These are phyloP conservation scores for Cunninghamia lanceolata DNA, from an alignment of 75 land plant species.

Conservation along the genomic window DNA sequence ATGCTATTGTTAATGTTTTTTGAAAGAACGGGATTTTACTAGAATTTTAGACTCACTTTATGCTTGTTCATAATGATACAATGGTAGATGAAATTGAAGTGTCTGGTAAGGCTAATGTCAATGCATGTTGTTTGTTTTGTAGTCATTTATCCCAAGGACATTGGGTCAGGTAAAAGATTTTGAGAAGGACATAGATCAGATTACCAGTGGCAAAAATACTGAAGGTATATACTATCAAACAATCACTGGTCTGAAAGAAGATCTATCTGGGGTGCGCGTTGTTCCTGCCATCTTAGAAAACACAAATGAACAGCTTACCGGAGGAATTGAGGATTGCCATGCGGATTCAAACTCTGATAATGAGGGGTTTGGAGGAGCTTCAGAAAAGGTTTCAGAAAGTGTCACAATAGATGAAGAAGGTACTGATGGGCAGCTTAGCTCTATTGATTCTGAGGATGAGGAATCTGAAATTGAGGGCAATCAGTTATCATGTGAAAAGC, in stretches of 20 bases:
- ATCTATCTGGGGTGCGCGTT: constrained; percentile 42
- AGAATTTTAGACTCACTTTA: no score
- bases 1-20: no score
- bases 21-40: background rate
- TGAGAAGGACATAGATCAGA: constrained; percentile 65
- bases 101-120: background rate
- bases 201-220: constrained; percentile 74
- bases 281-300: constrained; percentile 19
- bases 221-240: constrained; percentile 85
- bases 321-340: background rate
- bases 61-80: background rate
- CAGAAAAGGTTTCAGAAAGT: constrained; percentile 6
- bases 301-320: background rate
- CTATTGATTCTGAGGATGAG: constrained; percentile 22
- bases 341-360: constrained; percentile 1
- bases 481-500: background rate
- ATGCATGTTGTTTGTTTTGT: constrained; percentile 12
- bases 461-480: constrained; percentile 8
- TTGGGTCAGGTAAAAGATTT: constrained; percentile 75
- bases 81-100: background rate
- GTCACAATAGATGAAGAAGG: constrained; percentile 18
- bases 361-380: background rate
- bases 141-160: constrained; percentile 82
- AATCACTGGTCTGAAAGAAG: constrained; percentile 73
- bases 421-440: constrained; percentile 25